phyloP scores from a whole-genome alignment of 352 stramenopile genomes.

The Pythium dissimile region DNA sequence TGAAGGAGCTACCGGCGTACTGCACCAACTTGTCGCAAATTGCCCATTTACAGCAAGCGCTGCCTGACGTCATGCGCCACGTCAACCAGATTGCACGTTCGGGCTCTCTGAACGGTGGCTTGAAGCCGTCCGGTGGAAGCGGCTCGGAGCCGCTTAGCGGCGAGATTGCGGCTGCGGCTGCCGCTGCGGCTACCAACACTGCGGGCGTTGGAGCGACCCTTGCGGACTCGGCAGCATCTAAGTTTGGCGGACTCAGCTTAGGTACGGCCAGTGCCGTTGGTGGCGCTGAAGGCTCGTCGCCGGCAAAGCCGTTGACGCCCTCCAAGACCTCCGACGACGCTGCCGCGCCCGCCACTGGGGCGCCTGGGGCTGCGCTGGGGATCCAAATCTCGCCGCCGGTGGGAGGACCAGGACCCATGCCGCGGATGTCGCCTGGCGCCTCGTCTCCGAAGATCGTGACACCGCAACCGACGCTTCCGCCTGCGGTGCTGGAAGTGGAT shows the following conservation, averaged over 20 bases:
- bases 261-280: slow-evolving; percentile 16
- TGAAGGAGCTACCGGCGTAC: slow-evolving; percentile 97
- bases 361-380: slow-evolving; percentile 9
- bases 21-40: slow-evolving; percentile 98
- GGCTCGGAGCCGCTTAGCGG: neutral
- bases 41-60: slow-evolving; percentile 93
- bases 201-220: neutral
- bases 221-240: slow-evolving; percentile 10
- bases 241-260: slow-evolving; percentile 19
- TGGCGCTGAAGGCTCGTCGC: slow-evolving; percentile 16
- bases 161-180: neutral
- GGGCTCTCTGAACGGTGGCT: slow-evolving; percentile 37
- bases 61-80: slow-evolving; percentile 90
- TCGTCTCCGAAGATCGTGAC: slow-evolving; percentile 43
- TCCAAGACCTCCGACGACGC: slow-evolving; percentile 4
- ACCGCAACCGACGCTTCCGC: slow-evolving; percentile 36
- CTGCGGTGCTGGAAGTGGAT: slow-evolving; percentile 64
- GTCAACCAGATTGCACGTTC: slow-evolving; percentile 79
- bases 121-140: slow-evolving; percentile 10
- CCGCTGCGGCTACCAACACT: neutral
- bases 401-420: neutral
- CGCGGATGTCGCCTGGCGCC: slow-evolving; percentile 22
- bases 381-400: slow-evolving; percentile 18
- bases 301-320: slow-evolving; percentile 15
- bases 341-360: neutral